phyloP scores from a whole-genome alignment of 345 rosid species.

The Salix dunnii region DNA sequence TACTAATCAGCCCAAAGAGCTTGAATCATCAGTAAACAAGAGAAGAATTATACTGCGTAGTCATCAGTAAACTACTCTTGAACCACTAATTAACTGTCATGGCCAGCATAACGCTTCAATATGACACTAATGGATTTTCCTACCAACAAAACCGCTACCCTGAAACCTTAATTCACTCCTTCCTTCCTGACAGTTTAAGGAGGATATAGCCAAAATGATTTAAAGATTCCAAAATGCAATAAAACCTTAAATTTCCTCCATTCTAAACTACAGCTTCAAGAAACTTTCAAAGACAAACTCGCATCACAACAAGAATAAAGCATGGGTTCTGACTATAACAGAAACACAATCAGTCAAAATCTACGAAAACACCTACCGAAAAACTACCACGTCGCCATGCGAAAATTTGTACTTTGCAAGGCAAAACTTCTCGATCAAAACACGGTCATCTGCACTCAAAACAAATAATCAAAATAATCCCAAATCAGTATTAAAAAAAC shows the following conservation, averaged over 20 bases:
- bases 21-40: too few relatives aligned
- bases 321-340: neutral
- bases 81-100: neutral
- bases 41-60: too few relatives aligned
- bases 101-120: neutral
- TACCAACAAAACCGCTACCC: neutral
- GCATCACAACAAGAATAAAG: neutral
- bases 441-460: constrained; percentile 69
- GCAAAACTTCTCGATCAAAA: constrained; percentile 75
- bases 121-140: neutral
- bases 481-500: constrained; percentile 3
- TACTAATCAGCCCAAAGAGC: too few relatives aligned
- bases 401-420: constrained; percentile 70
- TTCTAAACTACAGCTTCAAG: neutral
- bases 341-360: neutral
- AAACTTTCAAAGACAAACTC: too few relatives aligned
- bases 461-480: constrained; percentile 13
- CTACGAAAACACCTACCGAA: constrained; percentile 46
- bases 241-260: neutral
- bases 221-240: neutral
- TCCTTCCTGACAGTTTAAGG: neutral
- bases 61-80: neutral
- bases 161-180: neutral
- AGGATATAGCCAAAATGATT: neutral
- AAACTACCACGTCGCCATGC: constrained; percentile 73